Evolutionary conservation across 2,329 filamentous ascomycete genomes (phyloP), one percentile per base, ranked within the genome.

Genomic region (Aspergillus quadricinctus): DNA sequence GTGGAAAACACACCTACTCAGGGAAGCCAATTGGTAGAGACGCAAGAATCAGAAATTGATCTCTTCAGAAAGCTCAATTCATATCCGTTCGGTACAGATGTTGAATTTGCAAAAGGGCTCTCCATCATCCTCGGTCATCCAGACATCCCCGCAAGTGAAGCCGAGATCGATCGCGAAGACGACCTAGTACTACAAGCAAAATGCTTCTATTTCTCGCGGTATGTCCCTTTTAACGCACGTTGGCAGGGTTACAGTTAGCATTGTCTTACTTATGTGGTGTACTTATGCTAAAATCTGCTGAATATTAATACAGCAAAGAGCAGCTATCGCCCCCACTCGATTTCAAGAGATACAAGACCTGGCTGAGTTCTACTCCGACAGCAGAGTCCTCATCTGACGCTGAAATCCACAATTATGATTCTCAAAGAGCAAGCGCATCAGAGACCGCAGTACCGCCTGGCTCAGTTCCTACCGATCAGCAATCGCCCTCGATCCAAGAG

Each of bases 321-420:
- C 72, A 72, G 2, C 49, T 75, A 17, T 53, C 61, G 4, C 58
- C 67, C 3, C 63, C 79, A 19, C 81, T 93, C 59, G 83, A 90
- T 68, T 89, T 88, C 62, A 75, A 83, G 53, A 75, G 75, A 51
- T 94, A 92, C 75, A 86, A 87, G 68, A 70, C 77, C 31, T 92
- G 89, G 84, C 73, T 86, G 49, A 49, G 56, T 48, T 55, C 62
- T 29, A 55, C 57, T 53, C 57, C 61, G 56, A 49, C 54, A 41
- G 37, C 41, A 52, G 53, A 52, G 45, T 46, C 43, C 27, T 41
- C 35, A 29, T 35, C 40, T 10, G 49, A 49, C 27, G 28, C 53
- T 52, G 57, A 53, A 51, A 48, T 41, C 28, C 41, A 56, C 51
- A 52, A 52, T 35, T 58, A 49, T 49, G 57, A 41, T 35, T 17